Conservation (phyloP, 345 rosid genomes). For the Nephelium lappaceum region DNA sequence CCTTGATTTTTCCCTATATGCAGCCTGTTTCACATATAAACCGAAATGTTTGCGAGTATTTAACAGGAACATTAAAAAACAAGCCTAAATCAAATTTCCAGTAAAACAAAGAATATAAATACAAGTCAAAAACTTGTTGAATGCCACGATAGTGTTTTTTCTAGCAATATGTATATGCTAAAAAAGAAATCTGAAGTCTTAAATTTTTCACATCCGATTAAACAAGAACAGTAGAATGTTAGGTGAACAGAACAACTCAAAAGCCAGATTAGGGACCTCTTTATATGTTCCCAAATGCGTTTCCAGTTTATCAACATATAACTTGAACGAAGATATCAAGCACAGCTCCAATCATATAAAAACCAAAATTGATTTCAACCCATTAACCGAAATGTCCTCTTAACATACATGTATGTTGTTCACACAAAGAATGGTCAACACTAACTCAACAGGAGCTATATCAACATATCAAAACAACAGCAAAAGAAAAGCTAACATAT, state of each 20-base stretch:
- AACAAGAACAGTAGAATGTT: constrained; percentile 17
- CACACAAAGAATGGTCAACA: constrained; percentile 21
- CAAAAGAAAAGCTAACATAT: no score
- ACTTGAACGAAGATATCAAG: constrained; percentile 17
- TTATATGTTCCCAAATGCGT: constrained; percentile 24
- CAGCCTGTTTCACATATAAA: background rate
- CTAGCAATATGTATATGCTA: background rate
- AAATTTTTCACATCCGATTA: constrained; percentile 2
- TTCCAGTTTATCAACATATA: constrained; percentile 23
- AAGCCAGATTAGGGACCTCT: constrained; percentile 41
- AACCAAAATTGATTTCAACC: constrained; percentile 21
- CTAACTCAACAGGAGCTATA: constrained; percentile 18
- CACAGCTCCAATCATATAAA: constrained; percentile 14
- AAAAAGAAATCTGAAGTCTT: background rate
- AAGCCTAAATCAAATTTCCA: background rate
- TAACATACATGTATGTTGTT: constrained; percentile 15
- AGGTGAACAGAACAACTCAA: constrained; percentile 14
- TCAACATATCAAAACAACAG: constrained; percentile 11
- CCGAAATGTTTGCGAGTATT: background rate
- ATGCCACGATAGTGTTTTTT: background rate
- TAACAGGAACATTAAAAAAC: background rate
- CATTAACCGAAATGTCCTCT: constrained; percentile 20
- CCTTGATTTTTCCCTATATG: background rate
- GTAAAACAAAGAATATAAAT: background rate
- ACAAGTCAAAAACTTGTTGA: background rate